Evolutionary conservation across 371 early-diverging fungal genomes (phyloP).

Genomic region (Blakeslea trispora): DNA sequence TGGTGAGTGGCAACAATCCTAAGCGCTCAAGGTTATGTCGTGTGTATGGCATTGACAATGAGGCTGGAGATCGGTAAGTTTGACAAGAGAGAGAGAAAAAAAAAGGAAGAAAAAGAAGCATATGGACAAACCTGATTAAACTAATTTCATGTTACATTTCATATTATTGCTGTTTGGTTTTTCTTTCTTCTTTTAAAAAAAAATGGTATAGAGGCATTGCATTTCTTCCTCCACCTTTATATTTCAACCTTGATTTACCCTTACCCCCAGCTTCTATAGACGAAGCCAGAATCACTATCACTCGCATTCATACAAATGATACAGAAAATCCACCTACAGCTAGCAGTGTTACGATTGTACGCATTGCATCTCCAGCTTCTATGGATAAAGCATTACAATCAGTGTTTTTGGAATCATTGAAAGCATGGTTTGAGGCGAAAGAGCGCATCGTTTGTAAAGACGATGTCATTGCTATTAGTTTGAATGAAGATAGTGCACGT

Average conservation of each 20-base stretch:
- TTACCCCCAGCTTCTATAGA: slow-evolving; percentile 36
- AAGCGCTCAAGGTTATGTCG: slow-evolving; percentile 54
- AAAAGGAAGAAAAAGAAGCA: not conserved
- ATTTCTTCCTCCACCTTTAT: slow-evolving; percentile 60
- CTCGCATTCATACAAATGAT: slow-evolving; percentile 35
- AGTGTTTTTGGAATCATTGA: slow-evolving; percentile 62
- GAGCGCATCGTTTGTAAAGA: slow-evolving; percentile 73
- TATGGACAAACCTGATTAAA: too few relatives aligned
- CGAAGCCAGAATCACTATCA: slow-evolving; percentile 27
- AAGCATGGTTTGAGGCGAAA: slow-evolving; percentile 69
- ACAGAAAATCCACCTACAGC: slow-evolving; percentile 61
- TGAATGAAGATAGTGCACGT: slow-evolving; percentile 54
- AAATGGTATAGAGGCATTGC: slow-evolving; percentile 19
- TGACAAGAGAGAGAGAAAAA: slow-evolving; percentile 5
- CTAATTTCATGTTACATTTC: too few relatives aligned
- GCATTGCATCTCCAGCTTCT: slow-evolving; percentile 75
- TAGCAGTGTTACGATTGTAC: slow-evolving; percentile 68
- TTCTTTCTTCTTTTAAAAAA: too few relatives aligned
- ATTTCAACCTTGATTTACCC: slow-evolving; percentile 60
- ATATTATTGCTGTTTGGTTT: too few relatives aligned
- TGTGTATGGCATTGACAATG: slow-evolving; percentile 39
- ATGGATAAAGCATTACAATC: slow-evolving; percentile 71
- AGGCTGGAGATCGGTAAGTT: slow-evolving; percentile 8
- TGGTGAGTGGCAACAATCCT: slow-evolving; percentile 36
- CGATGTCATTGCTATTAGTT: slow-evolving; percentile 70